Evolutionary conservation across 2,329 filamentous ascomycete genomes (phyloP).

Genomic region (Monilinia vaccinii-corymbosi): DNA sequence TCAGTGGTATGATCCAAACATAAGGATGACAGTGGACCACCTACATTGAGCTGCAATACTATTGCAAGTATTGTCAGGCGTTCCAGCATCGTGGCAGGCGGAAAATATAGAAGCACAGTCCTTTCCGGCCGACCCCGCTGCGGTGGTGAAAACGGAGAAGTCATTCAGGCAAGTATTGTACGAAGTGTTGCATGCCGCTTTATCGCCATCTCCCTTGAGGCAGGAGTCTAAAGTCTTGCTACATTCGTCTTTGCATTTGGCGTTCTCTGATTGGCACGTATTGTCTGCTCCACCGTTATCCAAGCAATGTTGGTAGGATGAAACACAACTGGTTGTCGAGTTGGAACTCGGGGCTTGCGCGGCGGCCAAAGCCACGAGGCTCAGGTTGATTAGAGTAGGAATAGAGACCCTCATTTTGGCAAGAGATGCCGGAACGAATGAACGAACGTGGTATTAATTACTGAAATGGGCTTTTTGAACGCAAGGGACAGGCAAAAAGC

Average conservation of each 20-base stretch:
- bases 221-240: neutral
- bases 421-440: neutral
- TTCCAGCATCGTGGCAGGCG: slow-evolving; percentile 9
- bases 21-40: neutral
- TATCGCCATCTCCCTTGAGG: neutral
- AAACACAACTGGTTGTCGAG: slow-evolving; percentile 3
- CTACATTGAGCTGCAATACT: slow-evolving; percentile 11
- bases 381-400: neutral
- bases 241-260: slow-evolving; percentile 12
- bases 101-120: slow-evolving; percentile 13
- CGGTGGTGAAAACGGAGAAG: slow-evolving; percentile 10
- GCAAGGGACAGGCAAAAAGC: neutral
- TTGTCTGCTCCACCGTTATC: slow-evolving; percentile 12
- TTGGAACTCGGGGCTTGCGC: slow-evolving; percentile 1
- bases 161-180: slow-evolving; percentile 8
- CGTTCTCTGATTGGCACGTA: slow-evolving; percentile 10
- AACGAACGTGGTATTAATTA: neutral
- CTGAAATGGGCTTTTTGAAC: neutral
- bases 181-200: neutral
- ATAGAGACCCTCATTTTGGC: neutral
- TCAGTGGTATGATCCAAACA: neutral
- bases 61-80: slow-evolving; percentile 13
- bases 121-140: slow-evolving; percentile 9
- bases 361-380: neutral
- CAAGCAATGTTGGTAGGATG: slow-evolving; percentile 9